A percentile compares a stretch with the other conserved stretches of the same genome.
These are phyloP conservation scores for Bjerkandera adusta DNA, from an alignment of 1,284 basidiomycete genomes.

Conservation along the genomic window DNA sequence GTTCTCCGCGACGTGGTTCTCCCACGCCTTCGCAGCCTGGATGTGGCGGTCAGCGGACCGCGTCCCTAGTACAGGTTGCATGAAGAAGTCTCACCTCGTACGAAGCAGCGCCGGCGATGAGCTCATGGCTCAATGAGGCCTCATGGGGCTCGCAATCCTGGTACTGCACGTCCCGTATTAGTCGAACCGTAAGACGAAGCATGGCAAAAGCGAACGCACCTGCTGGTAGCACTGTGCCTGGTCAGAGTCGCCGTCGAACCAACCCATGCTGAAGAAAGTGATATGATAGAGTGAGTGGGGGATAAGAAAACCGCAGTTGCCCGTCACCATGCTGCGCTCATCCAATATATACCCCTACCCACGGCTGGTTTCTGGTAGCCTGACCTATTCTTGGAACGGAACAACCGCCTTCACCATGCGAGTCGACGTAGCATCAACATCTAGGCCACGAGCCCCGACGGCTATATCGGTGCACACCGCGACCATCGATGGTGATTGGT, in stretches of 20 bases:
- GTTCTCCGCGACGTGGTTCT: conserved; percentile 37
- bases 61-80: neutral
- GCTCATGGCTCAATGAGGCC: conserved; percentile 58
- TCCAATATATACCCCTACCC: neutral
- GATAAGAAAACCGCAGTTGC: conserved; percentile 11
- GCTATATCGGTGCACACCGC: neutral
- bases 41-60: neutral
- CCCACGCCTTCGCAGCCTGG: conserved; percentile 42
- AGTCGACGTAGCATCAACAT: neutral
- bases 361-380: neutral
- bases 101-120: conserved; percentile 60
- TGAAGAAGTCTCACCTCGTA: conserved; percentile 28
- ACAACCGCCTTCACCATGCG: neutral
- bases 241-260: conserved; percentile 48
- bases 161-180: conserved; percentile 10
- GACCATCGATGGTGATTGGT: neutral
- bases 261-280: conserved; percentile 42
- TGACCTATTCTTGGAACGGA: neutral
- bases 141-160: conserved; percentile 51
- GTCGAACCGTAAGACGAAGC: conserved; percentile 12
- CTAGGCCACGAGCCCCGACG: neutral
- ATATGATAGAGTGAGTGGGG: conserved; percentile 11
- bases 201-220: conserved; percentile 28
- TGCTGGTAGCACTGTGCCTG: conserved; percentile 45
- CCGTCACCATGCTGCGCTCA: neutral